These are phyloP conservation scores for Obba rivulosa DNA, from an alignment of 768 basidiomycete genomes.

Conservation along the genomic window DNA sequence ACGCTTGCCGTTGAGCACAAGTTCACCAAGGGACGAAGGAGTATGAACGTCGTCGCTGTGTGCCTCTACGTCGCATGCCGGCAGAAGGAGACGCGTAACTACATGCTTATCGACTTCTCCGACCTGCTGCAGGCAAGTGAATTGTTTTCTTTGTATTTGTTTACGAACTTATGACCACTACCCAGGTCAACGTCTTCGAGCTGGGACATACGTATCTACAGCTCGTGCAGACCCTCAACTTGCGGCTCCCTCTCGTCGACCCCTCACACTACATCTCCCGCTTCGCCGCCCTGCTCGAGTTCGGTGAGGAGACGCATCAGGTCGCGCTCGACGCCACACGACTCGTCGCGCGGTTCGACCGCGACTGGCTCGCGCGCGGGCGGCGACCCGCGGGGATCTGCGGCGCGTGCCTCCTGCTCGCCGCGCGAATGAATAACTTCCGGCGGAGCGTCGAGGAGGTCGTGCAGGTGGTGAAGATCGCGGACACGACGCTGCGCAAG, in stretches of 20 bases:
- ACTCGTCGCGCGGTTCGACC: constrained; percentile 88
- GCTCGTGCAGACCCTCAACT: constrained; percentile 81
- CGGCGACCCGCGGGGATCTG: constrained; percentile 96
- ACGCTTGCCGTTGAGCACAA: constrained; percentile 91
- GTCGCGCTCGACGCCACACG: constrained; percentile 93
- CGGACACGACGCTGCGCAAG: constrained; percentile 91
- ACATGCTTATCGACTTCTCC: constrained; percentile 99
- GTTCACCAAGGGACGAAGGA: constrained; percentile 90
- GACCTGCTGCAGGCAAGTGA: constrained; percentile 76
- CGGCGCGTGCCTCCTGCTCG: constrained; percentile 90
- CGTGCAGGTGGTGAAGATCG: constrained; percentile 98
- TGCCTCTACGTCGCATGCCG: constrained; percentile 94
- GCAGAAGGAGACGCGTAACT: constrained; percentile 83
- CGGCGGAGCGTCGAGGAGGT: constrained; percentile 90
- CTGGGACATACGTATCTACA: constrained; percentile 95
- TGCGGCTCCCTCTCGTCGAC: constrained; percentile 85
- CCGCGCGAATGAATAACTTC: constrained; percentile 98
- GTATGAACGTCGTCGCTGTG: constrained; percentile 90
- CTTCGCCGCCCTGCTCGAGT: constrained; percentile 91
- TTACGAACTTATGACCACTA: background rate
- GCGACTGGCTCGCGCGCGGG: constrained; percentile 97
- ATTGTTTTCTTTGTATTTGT: background rate
- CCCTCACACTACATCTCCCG: constrained; percentile 96
- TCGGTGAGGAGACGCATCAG: constrained; percentile 88
- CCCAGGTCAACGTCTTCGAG: constrained; percentile 93